Base-by-base conservation (phyloP, 768 basidiomycete genomes). In the Trametes cingulata region DNA sequence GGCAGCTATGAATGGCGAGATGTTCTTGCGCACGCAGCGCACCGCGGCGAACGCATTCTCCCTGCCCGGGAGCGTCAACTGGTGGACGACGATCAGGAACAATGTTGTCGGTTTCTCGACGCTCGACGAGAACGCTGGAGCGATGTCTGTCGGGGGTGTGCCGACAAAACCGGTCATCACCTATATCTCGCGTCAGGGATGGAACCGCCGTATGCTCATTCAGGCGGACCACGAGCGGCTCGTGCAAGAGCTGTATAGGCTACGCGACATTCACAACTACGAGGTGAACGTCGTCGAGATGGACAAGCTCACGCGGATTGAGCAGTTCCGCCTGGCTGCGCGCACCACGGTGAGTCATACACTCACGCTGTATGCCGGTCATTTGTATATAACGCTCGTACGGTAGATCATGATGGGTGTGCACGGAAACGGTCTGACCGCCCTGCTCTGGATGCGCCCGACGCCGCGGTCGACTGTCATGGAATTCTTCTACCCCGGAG, bases 381-480 rank as follows among this genome's bases (percentile, higher is more conserved):
- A 29, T 17, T 15, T 15, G 39, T 14, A 17, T 10, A n/a, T 67
- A n/a, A 54, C 15, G 41, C 10, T 9, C 43, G 6, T 36, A n/a
- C 27, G 33, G 6, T 61, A 96, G 94, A 92, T 96, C 67, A 83
- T 96, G 87, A 88, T 95, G 82, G 94, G 94, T 58, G 89, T 96
- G 15, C 94, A 96, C 67, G 94, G 95, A 10, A 96, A 97, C 69
- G 95, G 92, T 33, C 72, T 97, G 39, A 95, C 93, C 0, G 82
- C 91, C 27, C 80, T 95, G 0, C 71, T 97, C 5, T 97, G 93
- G 94, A 97, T 96, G 95, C 87, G 90, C 22, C 90, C 91, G 1
- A 84, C 83, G 3, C 86, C 86, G 6, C 80, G 87, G 17, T 82
- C 91, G 33, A 93, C 95, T 0, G 93, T 97, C 33, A 91, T 96